These are phyloP conservation scores for Kodamaea laetipori DNA, from an alignment of 805 yeast species.

Conservation along the genomic window DNA sequence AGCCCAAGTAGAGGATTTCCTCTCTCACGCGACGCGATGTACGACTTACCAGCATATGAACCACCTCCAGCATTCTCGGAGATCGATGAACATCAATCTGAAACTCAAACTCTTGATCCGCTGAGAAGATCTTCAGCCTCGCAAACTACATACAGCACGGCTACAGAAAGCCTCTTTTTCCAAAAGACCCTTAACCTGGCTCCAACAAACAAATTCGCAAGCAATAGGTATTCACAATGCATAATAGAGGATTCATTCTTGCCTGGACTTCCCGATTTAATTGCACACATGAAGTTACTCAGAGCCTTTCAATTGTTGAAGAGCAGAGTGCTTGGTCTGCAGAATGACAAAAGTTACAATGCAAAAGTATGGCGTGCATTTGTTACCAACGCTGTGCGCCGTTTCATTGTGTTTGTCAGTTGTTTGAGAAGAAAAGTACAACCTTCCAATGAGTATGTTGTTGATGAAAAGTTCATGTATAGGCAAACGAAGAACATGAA, in stretches of 20 bases:
- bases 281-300: slow-evolving; percentile 26
- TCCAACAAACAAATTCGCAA: neutral
- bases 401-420: slow-evolving; percentile 24
- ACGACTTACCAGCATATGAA: too few species aligned
- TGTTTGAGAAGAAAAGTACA: slow-evolving; percentile 14
- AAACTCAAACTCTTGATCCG: too few species aligned
- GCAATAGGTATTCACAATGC: neutral
- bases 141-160: too few species aligned
- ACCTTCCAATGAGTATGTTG: neutral
- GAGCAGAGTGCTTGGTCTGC: slow-evolving; percentile 9
- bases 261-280: slow-evolving; percentile 15
- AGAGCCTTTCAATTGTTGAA: slow-evolving; percentile 23
- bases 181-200: too few species aligned
- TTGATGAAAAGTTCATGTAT: neutral
- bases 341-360: slow-evolving; percentile 3
- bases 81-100: too few species aligned
- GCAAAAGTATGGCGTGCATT: slow-evolving; percentile 25
- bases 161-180: too few species aligned
- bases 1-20: too few species aligned
- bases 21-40: too few species aligned
- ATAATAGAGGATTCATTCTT: neutral
- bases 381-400: slow-evolving; percentile 24
- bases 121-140: too few species aligned
- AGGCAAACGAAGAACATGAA: neutral
- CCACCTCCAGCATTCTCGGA: too few species aligned